Base-by-base conservation (phyloP, 352 stramenopile genomes). In the Lagenidium giganteum region DNA sequence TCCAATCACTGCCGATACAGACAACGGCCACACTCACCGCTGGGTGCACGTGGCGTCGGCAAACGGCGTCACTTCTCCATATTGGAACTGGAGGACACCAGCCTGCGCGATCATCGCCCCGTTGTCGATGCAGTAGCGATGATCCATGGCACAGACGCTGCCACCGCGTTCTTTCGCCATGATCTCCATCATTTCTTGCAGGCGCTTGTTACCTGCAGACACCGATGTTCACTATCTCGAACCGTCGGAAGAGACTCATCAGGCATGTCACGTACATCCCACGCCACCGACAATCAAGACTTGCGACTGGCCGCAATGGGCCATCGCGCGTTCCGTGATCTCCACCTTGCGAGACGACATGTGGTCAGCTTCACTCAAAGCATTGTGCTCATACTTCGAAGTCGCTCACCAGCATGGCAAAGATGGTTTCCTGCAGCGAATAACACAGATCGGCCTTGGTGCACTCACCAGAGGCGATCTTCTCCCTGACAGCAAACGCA, bases 111-210 rank as follows among this genome's bases (percentile, higher is more conserved):
- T 99, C 97, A 99, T 99, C 6, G 95, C 96, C 7, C 97, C 97
- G 64, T 99, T 99, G 72, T 99, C 97, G 55, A 99, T 98, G 57
- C 96, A 99, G 79, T 99, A 99, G 47, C 91, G 86, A 36, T 98
- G 87, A 70, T 99, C 97, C 96, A 99, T 99, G 8, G 88, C 93
- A 47, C 94, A 99, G 4, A 99, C 70, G 5, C 67, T 80, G 13
- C 94, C 97, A 37, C 94, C 92, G 33, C 97, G 75, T 29, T 98
- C 95, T 45, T 83, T 67, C 8, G 94, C 92, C 97, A 99, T 99
- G 24, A 90, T 78, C 41, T 76, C 74, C 96, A 99, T 99, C 96
- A 99, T 99, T 50, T 98, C 70, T 64, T 97, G 90, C 22, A 95
- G 58, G 20, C 81, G 74, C 37, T 89, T 52, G 59, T 94, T 94